Evolutionary conservation across 768 basidiomycete species (phyloP).

Genomic region (Dendrothele bispora): DNA sequence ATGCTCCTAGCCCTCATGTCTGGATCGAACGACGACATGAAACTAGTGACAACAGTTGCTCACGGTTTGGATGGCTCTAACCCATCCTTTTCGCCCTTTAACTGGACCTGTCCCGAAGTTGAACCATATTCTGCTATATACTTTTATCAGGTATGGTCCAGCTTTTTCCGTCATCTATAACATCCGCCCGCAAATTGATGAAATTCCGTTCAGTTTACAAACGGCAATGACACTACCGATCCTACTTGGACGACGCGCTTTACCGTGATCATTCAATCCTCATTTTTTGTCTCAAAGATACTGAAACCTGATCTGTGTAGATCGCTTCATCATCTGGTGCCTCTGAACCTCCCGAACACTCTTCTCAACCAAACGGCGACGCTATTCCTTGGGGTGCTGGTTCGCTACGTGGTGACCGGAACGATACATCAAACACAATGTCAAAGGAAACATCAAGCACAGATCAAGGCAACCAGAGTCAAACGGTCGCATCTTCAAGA

Average conservation of each 20-base stretch:
- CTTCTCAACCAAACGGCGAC: conserved; percentile 33
- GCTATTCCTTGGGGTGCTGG: conserved; percentile 37
- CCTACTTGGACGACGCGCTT: conserved; percentile 39
- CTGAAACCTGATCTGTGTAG: conserved; percentile 13
- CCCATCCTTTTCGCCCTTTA: conserved; percentile 25
- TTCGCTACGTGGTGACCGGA: neutral
- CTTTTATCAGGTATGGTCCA: conserved; percentile 35
- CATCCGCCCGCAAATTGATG: too few relatives aligned
- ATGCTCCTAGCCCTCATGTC: conserved; percentile 34
- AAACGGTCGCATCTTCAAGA: neutral
- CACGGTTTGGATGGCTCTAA: conserved; percentile 30
- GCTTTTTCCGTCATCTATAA: neutral
- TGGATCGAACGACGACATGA: conserved; percentile 36
- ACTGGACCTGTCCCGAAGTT: conserved; percentile 37
- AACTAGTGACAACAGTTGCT: conserved; percentile 26
- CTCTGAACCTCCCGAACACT: conserved; percentile 22
- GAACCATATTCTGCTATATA: conserved; percentile 37
- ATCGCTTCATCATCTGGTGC: conserved; percentile 32
- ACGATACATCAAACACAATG: neutral
- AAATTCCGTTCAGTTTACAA: conserved; percentile 28
- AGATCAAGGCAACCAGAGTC: neutral
- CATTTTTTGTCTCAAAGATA: neutral
- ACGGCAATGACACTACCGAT: conserved; percentile 19
- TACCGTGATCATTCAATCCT: conserved; percentile 15
- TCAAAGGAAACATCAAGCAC: neutral